phyloP scores from a whole-genome alignment of 805 yeast genomes.

The Candida rishiriensis region DNA sequence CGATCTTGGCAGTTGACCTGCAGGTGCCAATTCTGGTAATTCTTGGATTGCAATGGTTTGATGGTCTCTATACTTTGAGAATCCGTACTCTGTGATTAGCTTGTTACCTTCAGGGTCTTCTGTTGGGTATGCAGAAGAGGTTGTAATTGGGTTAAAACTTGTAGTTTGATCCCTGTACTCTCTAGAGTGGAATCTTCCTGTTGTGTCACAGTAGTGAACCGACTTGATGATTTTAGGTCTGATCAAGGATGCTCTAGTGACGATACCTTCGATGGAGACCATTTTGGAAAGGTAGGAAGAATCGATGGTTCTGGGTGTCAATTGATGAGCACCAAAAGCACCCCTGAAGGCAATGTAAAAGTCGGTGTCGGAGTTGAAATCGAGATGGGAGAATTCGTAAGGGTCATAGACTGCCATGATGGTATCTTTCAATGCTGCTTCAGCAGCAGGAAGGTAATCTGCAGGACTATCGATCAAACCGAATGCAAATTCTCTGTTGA shows the following conservation, averaged over 20 bases:
- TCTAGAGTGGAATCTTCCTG: constrained; percentile 81
- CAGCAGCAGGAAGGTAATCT: constrained; percentile 84
- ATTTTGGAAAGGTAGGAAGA: constrained; percentile 73
- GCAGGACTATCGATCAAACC: constrained; percentile 76
- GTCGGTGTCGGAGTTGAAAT: constrained; percentile 55
- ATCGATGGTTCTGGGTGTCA: constrained; percentile 83
- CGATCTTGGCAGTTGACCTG: constrained; percentile 94
- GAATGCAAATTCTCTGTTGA: constrained; percentile 67
- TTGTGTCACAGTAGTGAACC: constrained; percentile 85
- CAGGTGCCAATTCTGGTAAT: constrained; percentile 97
- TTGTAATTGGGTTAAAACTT: constrained; percentile 75
- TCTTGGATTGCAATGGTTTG: constrained; percentile 93
- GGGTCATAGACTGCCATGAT: constrained; percentile 71
- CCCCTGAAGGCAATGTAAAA: constrained; percentile 83
- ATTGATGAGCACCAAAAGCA: constrained; percentile 82
- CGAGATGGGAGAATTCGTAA: constrained; percentile 45
- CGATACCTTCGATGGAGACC: constrained; percentile 91
- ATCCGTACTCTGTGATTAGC: constrained; percentile 86
- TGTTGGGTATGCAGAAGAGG: constrained; percentile 86
- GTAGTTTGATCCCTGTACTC: constrained; percentile 93
- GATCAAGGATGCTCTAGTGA: constrained; percentile 87
- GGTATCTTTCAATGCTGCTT: constrained; percentile 77
- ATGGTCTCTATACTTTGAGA: constrained; percentile 87
- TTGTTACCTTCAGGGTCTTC: constrained; percentile 91
- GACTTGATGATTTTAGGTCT: constrained; percentile 89